These are phyloP conservation scores for Pyricularia grisea DNA, from an alignment of 2,329 filamentous ascomycete species.

Conservation along the genomic window DNA sequence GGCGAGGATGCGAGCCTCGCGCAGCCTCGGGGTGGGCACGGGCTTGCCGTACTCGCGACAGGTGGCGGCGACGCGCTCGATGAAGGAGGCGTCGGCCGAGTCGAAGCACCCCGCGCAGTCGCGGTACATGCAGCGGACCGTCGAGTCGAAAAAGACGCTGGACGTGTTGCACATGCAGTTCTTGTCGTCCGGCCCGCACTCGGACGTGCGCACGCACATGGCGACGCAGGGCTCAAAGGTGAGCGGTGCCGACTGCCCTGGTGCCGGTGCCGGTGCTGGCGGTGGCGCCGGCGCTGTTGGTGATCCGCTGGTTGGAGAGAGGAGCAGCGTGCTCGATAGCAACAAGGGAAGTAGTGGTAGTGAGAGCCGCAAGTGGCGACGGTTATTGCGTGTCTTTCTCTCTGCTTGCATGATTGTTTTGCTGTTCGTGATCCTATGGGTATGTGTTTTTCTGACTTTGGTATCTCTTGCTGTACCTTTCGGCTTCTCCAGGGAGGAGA, in stretches of 20 bases:
- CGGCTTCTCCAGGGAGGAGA: no score
- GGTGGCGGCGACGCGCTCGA: constrained; percentile 7
- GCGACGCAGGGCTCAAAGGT: constrained; percentile 10
- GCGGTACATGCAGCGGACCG: constrained; percentile 9
- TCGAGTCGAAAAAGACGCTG: constrained; percentile 8
- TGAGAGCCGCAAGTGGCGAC: neutral
- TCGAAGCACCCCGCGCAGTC: neutral
- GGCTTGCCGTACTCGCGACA: constrained; percentile 6
- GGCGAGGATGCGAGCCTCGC: constrained; percentile 8
- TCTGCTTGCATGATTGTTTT: neutral
- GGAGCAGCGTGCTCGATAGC: neutral
- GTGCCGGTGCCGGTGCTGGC: neutral
- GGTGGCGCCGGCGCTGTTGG: no score
- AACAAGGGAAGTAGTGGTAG: neutral
- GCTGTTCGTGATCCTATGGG: neutral
- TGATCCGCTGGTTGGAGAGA: neutral
- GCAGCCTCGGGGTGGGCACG: constrained; percentile 6
- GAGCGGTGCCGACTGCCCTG: constrained; percentile 1
- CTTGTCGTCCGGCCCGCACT: constrained; percentile 8
- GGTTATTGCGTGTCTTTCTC: no score
- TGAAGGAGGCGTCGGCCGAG: constrained; percentile 8
- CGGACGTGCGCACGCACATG: constrained; percentile 8
- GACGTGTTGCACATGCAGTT: constrained; percentile 10
- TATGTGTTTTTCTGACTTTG: no score
- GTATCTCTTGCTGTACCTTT: no score